These are phyloP conservation scores for Chytridiales sp. DNA, from an alignment of 371 early-diverging fungal species.

Conservation along the genomic window DNA sequence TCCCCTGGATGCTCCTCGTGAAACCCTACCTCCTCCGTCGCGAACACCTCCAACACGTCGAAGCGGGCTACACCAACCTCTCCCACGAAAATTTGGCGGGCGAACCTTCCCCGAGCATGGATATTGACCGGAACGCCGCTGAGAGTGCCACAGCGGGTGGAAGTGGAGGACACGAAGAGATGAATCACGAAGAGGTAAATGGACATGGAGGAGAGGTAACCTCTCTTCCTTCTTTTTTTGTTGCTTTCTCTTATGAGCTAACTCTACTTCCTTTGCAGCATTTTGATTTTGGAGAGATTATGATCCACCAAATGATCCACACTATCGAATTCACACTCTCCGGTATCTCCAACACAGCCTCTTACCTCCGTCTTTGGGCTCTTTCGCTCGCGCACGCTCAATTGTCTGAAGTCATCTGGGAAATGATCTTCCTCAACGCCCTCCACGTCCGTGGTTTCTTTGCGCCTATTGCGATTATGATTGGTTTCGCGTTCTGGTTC, in stretches of 20 bases:
- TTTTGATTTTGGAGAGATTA: slow-evolving; percentile 90
- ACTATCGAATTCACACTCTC: slow-evolving; percentile 99
- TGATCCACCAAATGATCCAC: slow-evolving; percentile 98
- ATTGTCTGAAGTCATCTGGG: slow-evolving; percentile 97
- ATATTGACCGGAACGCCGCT: slow-evolving; percentile 25
- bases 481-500: slow-evolving; percentile 84
- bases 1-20: slow-evolving; percentile 98
- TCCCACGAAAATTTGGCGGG: slow-evolving; percentile 24
- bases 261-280: slow-evolving; percentile 30
- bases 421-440: slow-evolving; percentile 83
- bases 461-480: slow-evolving; percentile 62
- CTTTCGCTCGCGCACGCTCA: slow-evolving; percentile 99
- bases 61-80: slow-evolving; percentile 63
- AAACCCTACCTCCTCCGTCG: slow-evolving; percentile 87
- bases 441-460: slow-evolving; percentile 54
- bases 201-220: slow-evolving; percentile 23
- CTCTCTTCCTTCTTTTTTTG: neutral
- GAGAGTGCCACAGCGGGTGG: neutral
- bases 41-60: slow-evolving; percentile 74
- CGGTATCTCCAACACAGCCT: slow-evolving; percentile 98
- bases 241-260: neutral
- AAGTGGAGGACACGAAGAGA: slow-evolving; percentile 28
- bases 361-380: slow-evolving; percentile 99
- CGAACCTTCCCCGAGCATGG: slow-evolving; percentile 21
- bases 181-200: slow-evolving; percentile 39